Percentiles rank a stretch among this genome's conserved stretches.
These are phyloP conservation scores for Tripidium arundinaceum DNA, from an alignment of 202 grass and related monocot species.

Conservation along the genomic window DNA sequence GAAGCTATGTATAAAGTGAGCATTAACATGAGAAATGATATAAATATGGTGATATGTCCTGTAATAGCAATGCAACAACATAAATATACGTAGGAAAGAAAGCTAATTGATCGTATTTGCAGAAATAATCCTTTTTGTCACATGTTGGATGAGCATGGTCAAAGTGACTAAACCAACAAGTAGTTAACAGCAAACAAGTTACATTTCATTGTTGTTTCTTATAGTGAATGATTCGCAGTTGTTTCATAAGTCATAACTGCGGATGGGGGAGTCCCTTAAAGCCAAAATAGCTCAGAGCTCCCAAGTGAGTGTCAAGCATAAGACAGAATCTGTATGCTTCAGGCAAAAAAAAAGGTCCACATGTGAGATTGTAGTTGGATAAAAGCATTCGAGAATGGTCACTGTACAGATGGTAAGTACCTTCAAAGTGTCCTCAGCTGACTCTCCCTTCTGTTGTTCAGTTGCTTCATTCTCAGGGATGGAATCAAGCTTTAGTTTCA, in stretches of 20 bases:
- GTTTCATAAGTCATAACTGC: background rate
- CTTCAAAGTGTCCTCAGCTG: slow-evolving; percentile 24
- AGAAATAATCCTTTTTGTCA: background rate
- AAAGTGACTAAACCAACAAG: no score
- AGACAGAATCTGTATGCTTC: background rate
- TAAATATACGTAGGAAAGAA: background rate
- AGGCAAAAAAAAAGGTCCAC: background rate
- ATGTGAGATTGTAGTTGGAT: no score
- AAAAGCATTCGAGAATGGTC: slow-evolving; percentile 1
- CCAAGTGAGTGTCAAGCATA: background rate
- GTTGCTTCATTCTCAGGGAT: slow-evolving; percentile 72
- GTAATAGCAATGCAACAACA: background rate
- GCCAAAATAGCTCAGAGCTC: background rate
- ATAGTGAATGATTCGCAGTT: background rate
- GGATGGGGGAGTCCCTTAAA: background rate
- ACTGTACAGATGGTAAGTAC: no score
- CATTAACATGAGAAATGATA: no score
- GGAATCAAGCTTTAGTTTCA: no score
- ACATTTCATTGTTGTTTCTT: background rate
- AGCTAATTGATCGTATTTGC: background rate
- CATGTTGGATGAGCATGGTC: no score
- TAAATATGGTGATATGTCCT: background rate
- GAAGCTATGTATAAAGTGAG: no score
- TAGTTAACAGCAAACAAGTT: no score
- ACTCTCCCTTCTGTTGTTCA: slow-evolving; percentile 43